Base-by-base conservation (phyloP, 352 stramenopile genomes). In the Blastocystis hominis region DNA sequence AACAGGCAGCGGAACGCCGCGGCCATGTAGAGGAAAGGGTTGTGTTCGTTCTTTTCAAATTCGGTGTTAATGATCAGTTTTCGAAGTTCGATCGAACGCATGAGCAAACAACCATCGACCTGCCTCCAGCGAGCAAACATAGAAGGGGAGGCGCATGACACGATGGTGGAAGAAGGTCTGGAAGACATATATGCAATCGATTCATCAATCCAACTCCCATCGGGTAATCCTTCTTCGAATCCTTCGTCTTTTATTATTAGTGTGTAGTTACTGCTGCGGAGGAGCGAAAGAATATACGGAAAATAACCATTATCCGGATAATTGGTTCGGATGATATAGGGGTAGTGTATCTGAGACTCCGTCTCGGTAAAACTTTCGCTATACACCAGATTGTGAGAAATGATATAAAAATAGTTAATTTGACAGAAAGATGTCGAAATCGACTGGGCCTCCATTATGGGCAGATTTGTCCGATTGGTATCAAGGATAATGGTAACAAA, bases 131-230 rank as follows among this genome's bases (percentile, higher is more conserved):
- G 62, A 7, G 34, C 44, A 6, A 7, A 17, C 1, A 4, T 20
- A 6, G 10, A 20, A 42, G 30, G 38, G 20, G n/a, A 53, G 10
- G 20, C 40, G 44, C 72, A 84, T 4, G 72, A 46, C 1, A 84
- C 72, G 15, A 84, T 40, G 38, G 15, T 46, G 38, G 38, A 15
- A 13, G 56, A n/a, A 36, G 6, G 20, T 34, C 20, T n/a, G 7
- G 66, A 24, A 20, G 44, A 2, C 36, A 61, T 10, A 10, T 54
- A 34, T 53, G 13, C 50, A 54, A 84, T 64, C 7, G 72, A 46
- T 10, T 84, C n/a, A n/a, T 84, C 56, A 42, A 84, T 63, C 72
- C 72, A 84, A 15, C 62, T 34, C 20, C 72, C 72, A 66, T 66
- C 72, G 6, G 72, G 72, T 24, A 84, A 64, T 9, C 46, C n/a